Evolutionary conservation across 108 stramenopile genomes (phyloP), one percentile per base, ranked within the genome.

Genomic region (Cyclotella kingstonii): DNA sequence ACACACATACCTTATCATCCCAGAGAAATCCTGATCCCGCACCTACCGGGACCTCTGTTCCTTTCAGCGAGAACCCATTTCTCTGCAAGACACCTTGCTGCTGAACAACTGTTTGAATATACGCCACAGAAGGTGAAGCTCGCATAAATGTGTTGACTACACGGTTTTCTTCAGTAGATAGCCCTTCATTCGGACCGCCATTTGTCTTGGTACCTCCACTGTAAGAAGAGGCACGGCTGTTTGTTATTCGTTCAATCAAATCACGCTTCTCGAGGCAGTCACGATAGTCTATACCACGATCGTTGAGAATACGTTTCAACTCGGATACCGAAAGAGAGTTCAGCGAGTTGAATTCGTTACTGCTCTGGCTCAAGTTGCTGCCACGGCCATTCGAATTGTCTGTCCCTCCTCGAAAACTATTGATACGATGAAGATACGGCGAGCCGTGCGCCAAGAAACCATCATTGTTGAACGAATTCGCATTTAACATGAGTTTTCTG

Each of bases 1-100:
- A 18, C 3, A 25, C 7, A 33, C 46, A 50, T 45, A 67, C 66
- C 66, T 84, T 52, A n/a, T 73, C 47, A 51, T 89, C 77, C 65
- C 91, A 89, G 5, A 93, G 17, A 63, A 92, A 92, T 11, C 80
- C 87, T 5, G 86, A 86, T 42, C 86, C 86, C 22, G 86, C 85
- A 22, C 88, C 88, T 7, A 44, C 63, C 1, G 73, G 73, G 33
- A 73, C 63, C 41, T 72, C 76, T 14, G 60, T 72, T 0, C 70
- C 64, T 25, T 66, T 65, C 43, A 71, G 38, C 2, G 50, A 53
- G 27, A 76, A 50, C 4, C 62, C 63, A 12, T 38, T 36, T 27
- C 50, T 23, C 15, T 22, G 27, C 19, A 36, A 15, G 19, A 12
- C 49, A 30, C 19, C 22, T 5, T 35, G 25, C 36, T 61, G 33